Base-by-base conservation (phyloP, 371 early-diverging fungal species). In the Mucor saturninus region DNA sequence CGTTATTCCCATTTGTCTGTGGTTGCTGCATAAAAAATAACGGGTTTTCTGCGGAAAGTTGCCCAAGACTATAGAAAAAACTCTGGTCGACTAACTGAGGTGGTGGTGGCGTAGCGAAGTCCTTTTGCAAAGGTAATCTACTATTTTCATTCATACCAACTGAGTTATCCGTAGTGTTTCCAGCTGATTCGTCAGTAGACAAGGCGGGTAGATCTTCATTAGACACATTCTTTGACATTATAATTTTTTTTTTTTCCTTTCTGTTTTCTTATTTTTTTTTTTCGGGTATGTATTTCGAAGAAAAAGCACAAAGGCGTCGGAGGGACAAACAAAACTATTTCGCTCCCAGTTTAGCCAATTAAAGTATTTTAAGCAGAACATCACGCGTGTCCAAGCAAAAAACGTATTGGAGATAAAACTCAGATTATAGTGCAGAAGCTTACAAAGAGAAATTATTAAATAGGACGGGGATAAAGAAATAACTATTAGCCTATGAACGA, bases 41-140 rank as follows among this genome's bases (percentile, higher is more conserved):
- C 2, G 70, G 70, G 52, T 74, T 72, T 29, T 79, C 72, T 32
- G 68, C 65, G 3, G 68, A 45, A 15, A 79, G 50, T 42, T 76
- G 76, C 42, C 73, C 80, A 43, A 79, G 68, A 45, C 72, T 73
- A 54, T 74, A 71, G 28, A 79, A 73, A 42, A 73, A 76, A 1
- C 68, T 67, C 35, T 66, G 72, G 64, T 79, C 72, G 42, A 79
- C 71, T 42, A 73, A 69, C 5, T 65, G 30, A 49, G 32, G 15
- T 4, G 38, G 30, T 3, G 30, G 30, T 50, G 30, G 31, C 5
- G 50, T 15, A 28, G 50, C 10, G 15, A 43, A 56, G 46, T 11
- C 61, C 9, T 39, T 42, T 48, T 67, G 69, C 30, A 42, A 37
- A 9, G 37, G 30, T 29, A 26, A 28, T 13, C 40, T 50, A 21